A percentile compares a stretch with the other conserved stretches of the same genome.
Evolutionary conservation across 129 eudicot species (phyloP).

Genomic region (Arctium minus): DNA sequence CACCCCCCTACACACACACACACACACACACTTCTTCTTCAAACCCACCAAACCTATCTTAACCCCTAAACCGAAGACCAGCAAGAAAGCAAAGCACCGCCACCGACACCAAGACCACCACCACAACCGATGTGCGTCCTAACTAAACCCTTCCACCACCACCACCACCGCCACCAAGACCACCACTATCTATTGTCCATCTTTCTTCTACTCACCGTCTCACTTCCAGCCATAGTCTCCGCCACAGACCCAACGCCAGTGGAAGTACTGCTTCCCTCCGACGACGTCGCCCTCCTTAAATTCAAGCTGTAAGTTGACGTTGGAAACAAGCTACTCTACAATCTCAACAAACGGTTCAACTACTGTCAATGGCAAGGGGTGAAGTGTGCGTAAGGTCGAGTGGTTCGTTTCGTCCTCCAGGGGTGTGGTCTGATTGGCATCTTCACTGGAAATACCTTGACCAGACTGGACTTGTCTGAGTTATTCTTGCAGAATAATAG

Average conservation of each 20-base stretch:
- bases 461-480: conserved; percentile 66
- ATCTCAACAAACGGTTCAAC: conserved; percentile 63
- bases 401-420: conserved; percentile 55
- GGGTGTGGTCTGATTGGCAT: conserved; percentile 44
- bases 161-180: too few species aligned
- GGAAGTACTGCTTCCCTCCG: conserved; percentile 42
- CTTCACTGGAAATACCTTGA: conserved; percentile 45
- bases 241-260: conserved; percentile 6
- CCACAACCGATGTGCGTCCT: too few species aligned
- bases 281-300: conserved; percentile 62
- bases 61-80: too few species aligned
- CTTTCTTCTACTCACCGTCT: conserved; percentile 27
- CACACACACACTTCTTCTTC: too few species aligned
- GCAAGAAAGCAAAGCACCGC: too few species aligned
- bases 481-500: too few species aligned
- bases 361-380: conserved; percentile 87
- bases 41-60: too few species aligned
- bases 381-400: conserved; percentile 66
- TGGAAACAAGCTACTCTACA: conserved; percentile 63
- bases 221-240: conserved; percentile 20
- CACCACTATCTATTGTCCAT: conserved; percentile 19
- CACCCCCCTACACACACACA: too few species aligned
- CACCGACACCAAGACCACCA: conserved; percentile 6
- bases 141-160: too few species aligned
- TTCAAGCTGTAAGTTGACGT: conserved; percentile 73